Conservation (phyloP, 805 yeast species). For the Saccharomycopsis lassenensis region DNA sequence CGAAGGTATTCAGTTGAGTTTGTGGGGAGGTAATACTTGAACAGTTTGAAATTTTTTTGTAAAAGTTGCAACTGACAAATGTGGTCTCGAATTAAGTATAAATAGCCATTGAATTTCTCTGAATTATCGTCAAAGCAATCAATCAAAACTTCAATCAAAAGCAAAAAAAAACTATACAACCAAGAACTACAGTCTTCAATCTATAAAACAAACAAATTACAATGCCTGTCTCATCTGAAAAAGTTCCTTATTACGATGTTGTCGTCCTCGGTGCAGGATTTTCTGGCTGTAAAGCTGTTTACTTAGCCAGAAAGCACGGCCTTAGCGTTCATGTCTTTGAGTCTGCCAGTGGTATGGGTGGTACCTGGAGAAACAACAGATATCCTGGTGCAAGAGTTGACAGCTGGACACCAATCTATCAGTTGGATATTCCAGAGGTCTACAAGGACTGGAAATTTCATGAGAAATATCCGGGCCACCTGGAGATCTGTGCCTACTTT, state of each 20-base stretch:
- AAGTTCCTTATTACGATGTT: slow-evolving; percentile 16
- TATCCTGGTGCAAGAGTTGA: slow-evolving; percentile 24
- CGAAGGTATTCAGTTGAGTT: too few relatives aligned
- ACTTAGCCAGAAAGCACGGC: slow-evolving; percentile 18
- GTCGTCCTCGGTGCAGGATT: slow-evolving; percentile 20
- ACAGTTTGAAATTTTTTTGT: too few relatives aligned
- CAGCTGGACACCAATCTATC: slow-evolving; percentile 23
- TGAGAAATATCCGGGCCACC: slow-evolving; percentile 22
- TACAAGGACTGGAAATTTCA: slow-evolving; percentile 22
- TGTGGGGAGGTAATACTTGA: too few relatives aligned
- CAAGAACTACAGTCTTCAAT: too few relatives aligned
- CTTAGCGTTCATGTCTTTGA: slow-evolving; percentile 17
- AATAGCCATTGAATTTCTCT: too few relatives aligned
- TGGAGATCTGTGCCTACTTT: slow-evolving; percentile 22
- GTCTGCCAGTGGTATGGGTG: slow-evolving; percentile 16
- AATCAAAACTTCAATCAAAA: too few relatives aligned
- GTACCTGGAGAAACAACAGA: slow-evolving; percentile 19
- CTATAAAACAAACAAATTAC: too few relatives aligned
- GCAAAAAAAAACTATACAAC: neutral
- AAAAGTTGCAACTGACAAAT: too few relatives aligned
- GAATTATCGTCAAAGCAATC: too few relatives aligned
- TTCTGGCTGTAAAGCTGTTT: slow-evolving; percentile 17
- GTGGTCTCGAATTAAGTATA: too few relatives aligned
- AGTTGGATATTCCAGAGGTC: slow-evolving; percentile 22
- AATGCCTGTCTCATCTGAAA: slow-evolving; percentile 12